Base-by-base conservation (phyloP, 805 yeast genomes). In the Nakazawaea laoshanensis region DNA sequence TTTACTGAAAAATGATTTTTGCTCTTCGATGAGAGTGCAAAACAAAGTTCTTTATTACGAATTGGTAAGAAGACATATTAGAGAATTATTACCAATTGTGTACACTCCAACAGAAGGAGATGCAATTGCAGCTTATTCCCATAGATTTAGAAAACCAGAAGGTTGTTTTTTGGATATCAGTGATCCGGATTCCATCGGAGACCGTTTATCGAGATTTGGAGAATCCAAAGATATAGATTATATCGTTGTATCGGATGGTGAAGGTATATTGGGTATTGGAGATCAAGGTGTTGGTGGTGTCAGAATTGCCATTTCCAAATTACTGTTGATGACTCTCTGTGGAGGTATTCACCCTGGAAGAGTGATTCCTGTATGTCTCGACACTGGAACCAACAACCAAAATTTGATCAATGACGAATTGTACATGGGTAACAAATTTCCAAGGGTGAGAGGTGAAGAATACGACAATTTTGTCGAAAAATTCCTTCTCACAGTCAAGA, bases 251-350 rank as follows among this genome's bases (percentile, higher is more conserved):
- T 77, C 94, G n/a, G 98, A 89, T 53, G 92, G 95, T 45, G 96
- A 89, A 58, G 97, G 96, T 41, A 89, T 89, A 44, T 69, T 89
- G 43, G 97, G 98, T 43, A 88, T 89, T 50, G 98, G 98, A 42
- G 97, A 92, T 59, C 96, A 89, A 64, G 97, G 98, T 59, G 95
- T 85, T 24, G 96, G 97, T 46, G 96, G 95, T 52, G 71, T 87
- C 38, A 82, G 96, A 57, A 89, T 92, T 41, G 71, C 95, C 35
- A 79, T 85, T 44, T 89, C 96, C 30, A 92, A 92, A 56, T 73
- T 89, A 46, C 94, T 92, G 10, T 67, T 89, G 41, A 89, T 89
- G 96, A 89, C 97, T n/a, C 66, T 88, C 22, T 89, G 98, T 65
- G 97, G 83, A 36, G 98, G 97, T 56, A 72, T 89, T 41, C 96